Percentiles rank a stretch among this genome's conserved stretches.
Conservation (phyloP, 2,329 filamentous ascomycete genomes). For the Davidsoniella neocaledoniae region DNA sequence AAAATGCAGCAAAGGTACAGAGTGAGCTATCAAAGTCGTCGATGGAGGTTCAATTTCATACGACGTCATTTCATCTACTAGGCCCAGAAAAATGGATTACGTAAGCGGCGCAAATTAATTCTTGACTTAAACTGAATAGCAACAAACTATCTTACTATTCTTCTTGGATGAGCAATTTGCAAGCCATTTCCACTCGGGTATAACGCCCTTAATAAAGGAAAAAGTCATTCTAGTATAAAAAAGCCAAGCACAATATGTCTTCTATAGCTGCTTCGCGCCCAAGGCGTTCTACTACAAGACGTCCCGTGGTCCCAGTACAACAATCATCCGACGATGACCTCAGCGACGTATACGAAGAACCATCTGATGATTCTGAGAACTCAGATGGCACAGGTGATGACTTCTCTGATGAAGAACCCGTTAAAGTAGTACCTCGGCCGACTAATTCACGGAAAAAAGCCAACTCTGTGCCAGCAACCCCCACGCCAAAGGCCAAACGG, state of each 20-base stretch:
- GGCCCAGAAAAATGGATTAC: no score
- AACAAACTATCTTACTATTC: no score
- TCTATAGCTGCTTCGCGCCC: not conserved
- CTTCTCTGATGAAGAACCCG: conserved; percentile 5
- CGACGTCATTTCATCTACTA: no score
- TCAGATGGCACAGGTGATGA: conserved; percentile 18
- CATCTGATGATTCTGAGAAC: conserved; percentile 1
- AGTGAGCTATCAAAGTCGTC: conserved; percentile 10
- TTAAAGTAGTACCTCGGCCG: no score
- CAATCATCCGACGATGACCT: conserved; percentile 11
- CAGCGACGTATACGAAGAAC: conserved; percentile 19
- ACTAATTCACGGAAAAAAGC: no score
- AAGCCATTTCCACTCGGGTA: no score
- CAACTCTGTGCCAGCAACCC: not conserved
- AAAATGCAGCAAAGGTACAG: not conserved
- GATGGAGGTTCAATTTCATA: not conserved
- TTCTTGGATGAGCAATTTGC: no score
- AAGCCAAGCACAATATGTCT: not conserved
- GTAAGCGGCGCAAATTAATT: no score
- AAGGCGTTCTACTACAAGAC: conserved; percentile 1
- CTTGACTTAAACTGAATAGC: no score
- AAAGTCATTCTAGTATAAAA: no score
- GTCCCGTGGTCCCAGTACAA: not conserved
- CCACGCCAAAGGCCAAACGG: not conserved
- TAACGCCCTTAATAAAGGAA: no score